Base-by-base conservation (phyloP, 352 stramenopile genomes). In the Phytophthora citrophthora region DNA sequence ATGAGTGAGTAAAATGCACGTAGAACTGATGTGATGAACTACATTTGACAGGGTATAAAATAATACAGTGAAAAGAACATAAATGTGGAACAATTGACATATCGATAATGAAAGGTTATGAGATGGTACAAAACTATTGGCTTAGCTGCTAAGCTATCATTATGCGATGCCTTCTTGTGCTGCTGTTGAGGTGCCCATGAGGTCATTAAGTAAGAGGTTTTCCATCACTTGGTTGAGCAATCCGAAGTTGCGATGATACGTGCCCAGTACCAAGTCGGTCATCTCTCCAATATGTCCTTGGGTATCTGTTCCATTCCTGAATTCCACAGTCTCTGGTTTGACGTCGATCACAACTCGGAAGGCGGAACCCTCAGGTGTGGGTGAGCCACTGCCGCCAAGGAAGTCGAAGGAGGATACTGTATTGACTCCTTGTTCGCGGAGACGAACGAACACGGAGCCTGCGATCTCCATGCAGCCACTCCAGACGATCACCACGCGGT, bases 191-290 rank as follows among this genome's bases (percentile, higher is more conserved):
- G 38, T 34, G 11, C 32, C 56, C 51, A 68, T 62, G 32, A 69
- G 54, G 4, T 76, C 68, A 11, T 67, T 63, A 12, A 74, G 54
- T 10, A 85, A 40, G 13, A 81, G 63, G 29, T 70, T 73, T 40
- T 81, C 63, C 29, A 81, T 72, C 50, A 76, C 61, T 44, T 81
- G 70, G n/a, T 71, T 66, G 56, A 83, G 44, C 43, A 81, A 58
- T 3, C 68, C 70, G 4, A 84, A 65, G 34, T 75, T 85, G n/a
- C 62, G 66, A 16, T 77, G 63, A 41, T 86, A 88, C 11, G 76
- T 76, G 10, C 59, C 67, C 0, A 88, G 67, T 32, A 88, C 69
- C 3, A 81, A 47, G 18, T 86, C 76, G 4, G 72, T 83, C 51
- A 88, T 73, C 51, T 70, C 72, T 32, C 68, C 72, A 10, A 83